These are phyloP conservation scores for Thinopyrum obtusiflorum DNA, from an alignment of 202 grass and related monocot genomes.

Conservation along the genomic window DNA sequence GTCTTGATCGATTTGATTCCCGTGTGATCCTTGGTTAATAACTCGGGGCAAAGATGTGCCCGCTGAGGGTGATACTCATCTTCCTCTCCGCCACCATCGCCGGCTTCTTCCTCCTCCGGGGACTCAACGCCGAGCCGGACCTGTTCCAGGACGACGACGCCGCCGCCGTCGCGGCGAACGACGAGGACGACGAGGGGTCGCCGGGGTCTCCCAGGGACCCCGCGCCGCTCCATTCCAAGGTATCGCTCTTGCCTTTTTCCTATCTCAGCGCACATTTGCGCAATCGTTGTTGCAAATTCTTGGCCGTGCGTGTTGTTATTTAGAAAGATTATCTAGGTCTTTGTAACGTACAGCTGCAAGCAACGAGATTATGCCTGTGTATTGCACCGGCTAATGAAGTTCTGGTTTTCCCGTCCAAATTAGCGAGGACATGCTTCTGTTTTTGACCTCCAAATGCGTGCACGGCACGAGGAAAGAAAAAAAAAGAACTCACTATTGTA, in stretches of 20 bases:
- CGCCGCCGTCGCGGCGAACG: slow-evolving; percentile 12
- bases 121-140: slow-evolving; percentile 60
- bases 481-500: too few relatives aligned
- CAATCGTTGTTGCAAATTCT: neutral
- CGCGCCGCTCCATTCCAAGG: slow-evolving; percentile 63
- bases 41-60: slow-evolving; percentile 50
- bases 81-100: slow-evolving; percentile 96
- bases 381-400: neutral
- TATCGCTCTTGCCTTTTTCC: neutral
- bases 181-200: slow-evolving; percentile 24
- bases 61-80: slow-evolving; percentile 84
- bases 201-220: slow-evolving; percentile 36
- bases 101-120: slow-evolving; percentile 83
- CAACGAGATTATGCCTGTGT: neutral
- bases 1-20: neutral
- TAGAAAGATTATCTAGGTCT: neutral
- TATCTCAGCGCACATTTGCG: neutral
- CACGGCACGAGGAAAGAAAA: neutral
- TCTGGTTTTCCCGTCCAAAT: neutral
- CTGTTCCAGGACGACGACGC: slow-evolving; percentile 24
- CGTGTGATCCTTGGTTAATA: neutral
- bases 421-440: neutral
- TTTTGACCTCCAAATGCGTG: neutral
- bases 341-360: neutral
- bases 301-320: neutral